Evolutionary conservation across 2,329 filamentous ascomycete species (phyloP).

Genomic region (Fusarium udum): DNA sequence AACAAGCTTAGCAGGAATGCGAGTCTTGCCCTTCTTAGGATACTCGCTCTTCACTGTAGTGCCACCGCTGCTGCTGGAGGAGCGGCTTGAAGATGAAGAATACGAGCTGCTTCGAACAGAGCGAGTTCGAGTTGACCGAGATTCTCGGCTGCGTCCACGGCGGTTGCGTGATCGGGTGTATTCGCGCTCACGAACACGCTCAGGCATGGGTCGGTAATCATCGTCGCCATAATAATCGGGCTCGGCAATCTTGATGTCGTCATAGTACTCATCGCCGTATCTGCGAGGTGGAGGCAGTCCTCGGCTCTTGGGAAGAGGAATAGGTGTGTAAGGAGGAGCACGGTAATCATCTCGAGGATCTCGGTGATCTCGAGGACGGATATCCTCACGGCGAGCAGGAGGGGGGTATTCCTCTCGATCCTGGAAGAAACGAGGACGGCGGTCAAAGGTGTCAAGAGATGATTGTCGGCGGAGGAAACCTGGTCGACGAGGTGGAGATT

Average conservation of each 20-base stretch:
- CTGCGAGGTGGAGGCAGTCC: constrained; percentile 68
- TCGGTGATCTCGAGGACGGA: constrained; percentile 52
- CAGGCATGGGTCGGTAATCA: constrained; percentile 71
- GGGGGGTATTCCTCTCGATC: constrained; percentile 71
- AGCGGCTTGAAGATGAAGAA: constrained; percentile 55
- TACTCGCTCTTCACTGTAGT: constrained; percentile 69
- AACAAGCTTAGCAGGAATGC: constrained; percentile 83
- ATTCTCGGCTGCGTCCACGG: constrained; percentile 50
- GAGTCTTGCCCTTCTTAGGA: constrained; percentile 87
- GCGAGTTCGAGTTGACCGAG: constrained; percentile 52
- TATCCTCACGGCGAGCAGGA: constrained; percentile 61
- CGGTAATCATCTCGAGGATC: constrained; percentile 56
- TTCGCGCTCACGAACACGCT: constrained; percentile 70
- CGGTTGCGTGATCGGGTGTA: constrained; percentile 59
- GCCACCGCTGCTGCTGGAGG: constrained; percentile 58
- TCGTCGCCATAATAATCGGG: constrained; percentile 76
- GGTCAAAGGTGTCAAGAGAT: constrained; percentile 89
- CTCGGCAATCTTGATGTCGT: constrained; percentile 75
- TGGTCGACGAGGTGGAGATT: constrained; percentile 68
- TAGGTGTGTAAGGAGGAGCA: constrained; percentile 64
- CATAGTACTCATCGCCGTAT: constrained; percentile 64
- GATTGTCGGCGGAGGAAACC: constrained; percentile 81
- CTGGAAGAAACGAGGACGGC: constrained; percentile 61
- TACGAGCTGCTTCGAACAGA: constrained; percentile 55
- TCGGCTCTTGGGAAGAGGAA: constrained; percentile 73